Conservation (phyloP, 73 alveolate species). For the Paramecium primaurelia region DNA sequence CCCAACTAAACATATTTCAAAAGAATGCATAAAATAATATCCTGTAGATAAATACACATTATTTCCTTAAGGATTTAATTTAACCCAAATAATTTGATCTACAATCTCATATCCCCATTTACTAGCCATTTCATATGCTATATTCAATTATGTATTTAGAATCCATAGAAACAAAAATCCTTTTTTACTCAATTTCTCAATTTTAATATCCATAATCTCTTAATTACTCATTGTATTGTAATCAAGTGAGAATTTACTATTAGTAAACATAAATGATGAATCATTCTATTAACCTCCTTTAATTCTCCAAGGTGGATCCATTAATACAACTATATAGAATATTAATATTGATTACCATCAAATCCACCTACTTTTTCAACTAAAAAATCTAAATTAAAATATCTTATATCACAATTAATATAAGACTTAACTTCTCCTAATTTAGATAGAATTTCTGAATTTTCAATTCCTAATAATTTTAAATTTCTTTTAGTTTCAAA, state of each 20-base stretch:
- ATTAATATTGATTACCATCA: conserved; percentile 56
- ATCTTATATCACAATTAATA: conserved; percentile 86
- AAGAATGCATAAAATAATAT: conserved; percentile 85
- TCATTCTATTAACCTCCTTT: conserved; percentile 90
- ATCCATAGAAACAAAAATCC: conserved; percentile 92
- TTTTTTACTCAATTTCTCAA: conserved; percentile 74
- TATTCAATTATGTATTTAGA: conserved; percentile 74
- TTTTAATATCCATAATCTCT: conserved; percentile 82
- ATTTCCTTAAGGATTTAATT: conserved; percentile 70
- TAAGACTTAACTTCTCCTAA: conserved; percentile 66
- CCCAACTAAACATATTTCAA: conserved; percentile 59
- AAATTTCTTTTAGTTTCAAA: conserved; percentile 16
- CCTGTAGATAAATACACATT: conserved; percentile 85
- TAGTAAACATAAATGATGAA: conserved; percentile 88
- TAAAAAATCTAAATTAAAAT: conserved; percentile 77
- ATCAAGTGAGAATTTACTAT: conserved; percentile 81
- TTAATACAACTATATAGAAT: conserved; percentile 61
- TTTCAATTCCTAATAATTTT: conserved; percentile 14
- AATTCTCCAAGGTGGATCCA: conserved; percentile 95
- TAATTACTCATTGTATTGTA: conserved; percentile 84
- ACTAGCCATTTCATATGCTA: conserved; percentile 82
- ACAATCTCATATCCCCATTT: conserved; percentile 93
- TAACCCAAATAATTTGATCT: conserved; percentile 84
- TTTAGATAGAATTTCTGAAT: conserved; percentile 12
- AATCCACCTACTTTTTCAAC: conserved; percentile 78